Conservation (phyloP, 1,284 basidiomycete genomes). For the Puccinia novopanici region DNA sequence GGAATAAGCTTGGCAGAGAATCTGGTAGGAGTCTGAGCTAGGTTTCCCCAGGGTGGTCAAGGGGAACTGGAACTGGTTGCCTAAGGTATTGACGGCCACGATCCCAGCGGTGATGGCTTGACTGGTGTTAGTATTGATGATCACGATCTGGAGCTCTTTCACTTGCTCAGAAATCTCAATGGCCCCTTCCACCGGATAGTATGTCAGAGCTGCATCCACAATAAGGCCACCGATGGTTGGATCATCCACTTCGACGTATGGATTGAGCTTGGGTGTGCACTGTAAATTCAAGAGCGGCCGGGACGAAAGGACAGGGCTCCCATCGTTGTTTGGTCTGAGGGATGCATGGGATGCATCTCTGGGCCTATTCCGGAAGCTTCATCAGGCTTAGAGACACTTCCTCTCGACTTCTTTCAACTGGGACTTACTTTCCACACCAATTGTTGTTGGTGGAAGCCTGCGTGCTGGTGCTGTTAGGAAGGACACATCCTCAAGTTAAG, state of each 20-base stretch:
- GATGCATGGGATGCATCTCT: not conserved
- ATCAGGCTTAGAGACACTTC: too few relatives aligned
- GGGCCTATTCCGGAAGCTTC: slow-evolving; percentile 7
- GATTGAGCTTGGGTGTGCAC: slow-evolving; percentile 32
- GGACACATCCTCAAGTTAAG: too few relatives aligned
- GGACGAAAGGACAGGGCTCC: not conserved
- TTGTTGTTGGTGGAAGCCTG: not conserved
- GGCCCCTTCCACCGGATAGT: slow-evolving; percentile 19
- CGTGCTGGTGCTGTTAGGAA: too few relatives aligned
- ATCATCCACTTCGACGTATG: slow-evolving; percentile 25
- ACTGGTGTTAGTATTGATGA: slow-evolving; percentile 47
- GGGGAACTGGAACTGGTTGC: slow-evolving; percentile 28
- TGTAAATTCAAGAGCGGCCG: slow-evolving; percentile 18
- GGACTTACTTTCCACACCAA: slow-evolving; percentile 42
- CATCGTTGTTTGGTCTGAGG: not conserved
- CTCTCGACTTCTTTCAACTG: too few relatives aligned
- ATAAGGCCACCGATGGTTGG: slow-evolving; percentile 8
- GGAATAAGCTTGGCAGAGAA: slow-evolving; percentile 40
- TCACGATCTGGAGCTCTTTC: slow-evolving; percentile 20
- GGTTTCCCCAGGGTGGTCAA: slow-evolving; percentile 31
- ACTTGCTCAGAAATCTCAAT: slow-evolving; percentile 16
- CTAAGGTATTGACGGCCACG: slow-evolving; percentile 32
- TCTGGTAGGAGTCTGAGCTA: slow-evolving; percentile 9
- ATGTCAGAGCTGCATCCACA: slow-evolving; percentile 35
- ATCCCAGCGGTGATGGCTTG: slow-evolving; percentile 35